Base-by-base conservation (phyloP, 2,329 filamentous ascomycete genomes). In the Endocalyx cinctus region DNA sequence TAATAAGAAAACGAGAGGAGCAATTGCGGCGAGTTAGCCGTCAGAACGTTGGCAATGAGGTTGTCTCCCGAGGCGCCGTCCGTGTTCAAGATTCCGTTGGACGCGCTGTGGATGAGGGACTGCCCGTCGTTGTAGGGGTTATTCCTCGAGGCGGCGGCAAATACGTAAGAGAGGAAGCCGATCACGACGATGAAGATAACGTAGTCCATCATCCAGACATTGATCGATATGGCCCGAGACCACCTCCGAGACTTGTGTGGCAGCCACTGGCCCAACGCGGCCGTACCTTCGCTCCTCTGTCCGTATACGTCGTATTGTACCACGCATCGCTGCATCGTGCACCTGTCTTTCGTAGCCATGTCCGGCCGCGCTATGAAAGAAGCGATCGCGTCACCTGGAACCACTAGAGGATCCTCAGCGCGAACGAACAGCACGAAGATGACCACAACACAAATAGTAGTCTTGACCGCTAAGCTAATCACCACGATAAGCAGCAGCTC, bases 1-100 rank as follows among this genome's bases (percentile, higher is more conserved):
- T 52, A 45, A 18, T 50, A 51, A n/a, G 30, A 42, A 3, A 46
- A 20, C 6, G 46, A 47, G 8, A 51, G 25, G 3, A 50, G 14
- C 8, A 49, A 25, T 17, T 53, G 47, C 5, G 47, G 47, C 2
- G 34, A 7, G 29, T 51, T 50, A 8, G 39, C 34, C 4, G 27
- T 19, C 17, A 29, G 27, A 12, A 29, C 27, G 12, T 12, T 16
- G 13, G 8, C 16, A 18, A 29, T 14, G 2, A 29, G 17, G 20
- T 29, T 18, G 11, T 19, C 27, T 14, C 27, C 17, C 6, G 16
- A 16, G 13, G 27, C 17, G 17, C 27, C 27, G 10, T 19, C n/a
- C 4, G 17, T 29, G 17, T 29, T 17, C 6, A 29, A 13, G 12
- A 29, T 29, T 11, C 27, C 27, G 17, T 29, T 29, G 6, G 27